Base-by-base conservation (phyloP, 129 eudicot species). In the Sambucus nigra region DNA sequence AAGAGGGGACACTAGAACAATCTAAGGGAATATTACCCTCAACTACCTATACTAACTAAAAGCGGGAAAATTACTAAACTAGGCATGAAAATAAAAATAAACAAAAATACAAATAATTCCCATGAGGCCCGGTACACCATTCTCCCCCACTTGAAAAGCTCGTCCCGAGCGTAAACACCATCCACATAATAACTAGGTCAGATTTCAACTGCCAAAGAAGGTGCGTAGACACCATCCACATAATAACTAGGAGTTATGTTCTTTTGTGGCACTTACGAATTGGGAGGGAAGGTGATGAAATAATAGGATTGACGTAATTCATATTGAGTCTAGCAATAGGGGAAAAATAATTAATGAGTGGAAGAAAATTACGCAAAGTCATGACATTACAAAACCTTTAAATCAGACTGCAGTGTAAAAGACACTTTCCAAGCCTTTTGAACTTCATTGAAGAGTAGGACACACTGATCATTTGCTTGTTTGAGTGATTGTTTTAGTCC, bases 391-490 rank as follows among this genome's bases (percentile, higher is more conserved):
- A 47, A 64, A 65, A 89, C 98, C 98, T 89, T 89, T 57, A 89
- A 58, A 76, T 89, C 98, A 22, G 98, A 81, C 66, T 89, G 98
- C 68, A 89, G 67, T 22, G 89, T 75, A 65, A 81, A 89, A 59
- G 95, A 89, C 66, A 89, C 98, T 79, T 91, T 91, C 95, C 99
- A 85, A 21, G 95, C 99, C 77, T 82, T 91, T 65, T 91, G 99
- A 75, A 91, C 99, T 79, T 91, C 95, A 68, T 82, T 91, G 59
- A 91, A 86, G 44, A 91, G 83, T 50, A 85, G 75, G 28, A 80
- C 91, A 63, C 94, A 79, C 58, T 91, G 99, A 67, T 86, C 99
- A 55, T 86, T 91, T 55, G 95, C 91, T 60, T 62, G 87, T 56
- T 82, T 91, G 19, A 79, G 71, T 66, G 82, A 94, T 70, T 76